Evolutionary conservation across 768 basidiomycete species (phyloP).

Genomic region (Galerina marginata): DNA sequence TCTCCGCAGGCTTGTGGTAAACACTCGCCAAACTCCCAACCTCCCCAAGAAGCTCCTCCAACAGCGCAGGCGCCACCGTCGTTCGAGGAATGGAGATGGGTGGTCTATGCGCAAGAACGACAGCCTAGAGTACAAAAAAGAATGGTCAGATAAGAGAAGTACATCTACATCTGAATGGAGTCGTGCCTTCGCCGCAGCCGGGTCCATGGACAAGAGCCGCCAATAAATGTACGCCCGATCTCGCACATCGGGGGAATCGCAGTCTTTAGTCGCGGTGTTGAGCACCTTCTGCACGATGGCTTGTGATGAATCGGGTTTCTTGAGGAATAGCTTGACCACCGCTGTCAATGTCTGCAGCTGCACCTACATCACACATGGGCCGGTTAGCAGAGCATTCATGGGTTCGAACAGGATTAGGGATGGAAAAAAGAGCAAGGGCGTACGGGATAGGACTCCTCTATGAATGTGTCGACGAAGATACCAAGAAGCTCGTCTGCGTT

Average conservation of each 20-base stretch:
- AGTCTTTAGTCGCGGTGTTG: conserved; percentile 94
- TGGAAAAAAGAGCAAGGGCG: conserved; percentile 25
- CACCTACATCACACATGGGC: conserved; percentile 42
- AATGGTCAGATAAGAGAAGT: background rate
- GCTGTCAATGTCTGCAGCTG: conserved; percentile 89
- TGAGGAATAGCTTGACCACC: conserved; percentile 95
- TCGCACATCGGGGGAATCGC: conserved; percentile 95
- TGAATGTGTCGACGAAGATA: conserved; percentile 91
- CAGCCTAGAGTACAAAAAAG: conserved; percentile 44
- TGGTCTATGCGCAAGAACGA: conserved; percentile 90
- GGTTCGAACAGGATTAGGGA: background rate
- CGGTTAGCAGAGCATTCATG: background rate
- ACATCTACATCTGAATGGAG: background rate
- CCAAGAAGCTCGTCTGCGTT: conserved; percentile 93
- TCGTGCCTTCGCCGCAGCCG: conserved; percentile 89
- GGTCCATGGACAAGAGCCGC: conserved; percentile 93
- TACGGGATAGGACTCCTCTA: conserved; percentile 92
- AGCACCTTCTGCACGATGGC: conserved; percentile 91
- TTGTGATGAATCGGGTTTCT: conserved; percentile 93
- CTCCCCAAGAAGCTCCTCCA: conserved; percentile 92
- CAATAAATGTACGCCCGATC: conserved; percentile 99
- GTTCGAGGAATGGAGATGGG: conserved; percentile 93
- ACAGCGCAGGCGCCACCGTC: conserved; percentile 82
- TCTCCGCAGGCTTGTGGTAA: conserved; percentile 96
- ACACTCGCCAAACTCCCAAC: conserved; percentile 90